These are phyloP conservation scores for Polyporus arcularius DNA, from an alignment of 768 basidiomycete species.

Conservation along the genomic window DNA sequence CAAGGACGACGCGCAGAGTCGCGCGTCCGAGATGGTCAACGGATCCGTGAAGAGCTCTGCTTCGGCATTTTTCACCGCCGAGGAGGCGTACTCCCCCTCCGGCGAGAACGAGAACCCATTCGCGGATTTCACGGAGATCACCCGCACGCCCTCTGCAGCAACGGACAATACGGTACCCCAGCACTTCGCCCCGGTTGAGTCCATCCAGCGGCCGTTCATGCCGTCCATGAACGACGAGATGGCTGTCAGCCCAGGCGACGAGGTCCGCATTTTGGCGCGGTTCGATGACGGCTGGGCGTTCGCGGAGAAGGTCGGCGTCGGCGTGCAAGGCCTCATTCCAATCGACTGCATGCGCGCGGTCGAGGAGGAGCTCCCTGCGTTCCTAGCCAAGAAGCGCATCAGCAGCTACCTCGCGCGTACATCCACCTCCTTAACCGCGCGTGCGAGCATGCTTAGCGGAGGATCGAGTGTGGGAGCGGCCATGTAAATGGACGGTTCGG, in stretches of 20 bases:
- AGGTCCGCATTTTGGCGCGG: conserved; percentile 50
- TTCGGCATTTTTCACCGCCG: conserved; percentile 11
- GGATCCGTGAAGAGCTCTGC: conserved; percentile 1
- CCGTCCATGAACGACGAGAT: conserved; percentile 64
- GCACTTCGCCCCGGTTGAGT: conserved; percentile 47
- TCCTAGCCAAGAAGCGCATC: conserved; percentile 50
- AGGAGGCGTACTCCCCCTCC: background rate
- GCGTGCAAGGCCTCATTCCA: conserved; percentile 56
- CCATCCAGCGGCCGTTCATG: conserved; percentile 55
- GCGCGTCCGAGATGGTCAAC: conserved; percentile 3
- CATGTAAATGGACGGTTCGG: background rate
- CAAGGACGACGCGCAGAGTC: conserved; percentile 10
- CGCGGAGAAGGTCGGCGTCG: conserved; percentile 49
- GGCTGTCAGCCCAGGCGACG: conserved; percentile 49
- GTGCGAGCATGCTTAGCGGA: conserved; percentile 12
- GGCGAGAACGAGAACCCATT: conserved; percentile 27
- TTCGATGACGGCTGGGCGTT: conserved; percentile 77
- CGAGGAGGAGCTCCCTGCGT: conserved; percentile 48
- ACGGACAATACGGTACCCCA: conserved; percentile 35
- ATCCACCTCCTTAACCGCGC: background rate
- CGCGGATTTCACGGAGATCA: conserved; percentile 21
- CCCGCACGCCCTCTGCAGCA: background rate
- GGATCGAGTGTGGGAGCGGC: conserved; percentile 14
- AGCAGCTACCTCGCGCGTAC: conserved; percentile 36
- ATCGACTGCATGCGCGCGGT: conserved; percentile 63